Evolutionary conservation across 148 eudicot genomes (phyloP), one percentile per base, ranked within the genome.

Genomic region (Amaranthus palmeri): DNA sequence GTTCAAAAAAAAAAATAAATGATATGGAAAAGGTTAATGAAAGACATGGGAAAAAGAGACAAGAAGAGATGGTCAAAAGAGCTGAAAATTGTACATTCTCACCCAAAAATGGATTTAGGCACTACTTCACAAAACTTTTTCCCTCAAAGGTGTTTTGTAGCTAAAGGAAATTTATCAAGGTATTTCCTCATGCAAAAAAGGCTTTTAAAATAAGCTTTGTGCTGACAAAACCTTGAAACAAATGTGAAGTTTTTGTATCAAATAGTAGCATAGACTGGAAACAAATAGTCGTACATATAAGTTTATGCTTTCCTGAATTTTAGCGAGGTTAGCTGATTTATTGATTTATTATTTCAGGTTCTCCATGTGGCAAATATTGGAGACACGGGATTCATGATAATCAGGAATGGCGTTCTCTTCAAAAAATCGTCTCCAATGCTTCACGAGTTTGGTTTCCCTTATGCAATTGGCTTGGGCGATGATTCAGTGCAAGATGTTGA

Each of bases 311-410:
- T 60, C 51, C 47, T 48, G 36, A 46, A 7, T 65, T 13, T 54
- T 10, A 54, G 46, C 15, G 64, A 65, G 13, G 53, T 57, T 61
- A 8, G 14, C 65, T 48, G 54, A 58, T 66, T 70, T 61, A 61
- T 56, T 40, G 14, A 25, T 72, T 67, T 15, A 14, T 56, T 49
- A 41, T 62, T 60, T 11, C 83, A 88, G 96, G 86, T 81, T 74
- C 92, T 93, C 72, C 86, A 87, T 58, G 95, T 86, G 67, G 96
- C 89, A 72, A 90, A 90, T 71, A 83, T 90, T 73, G 98, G 98
- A 64, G 91, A 93, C 79, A 72, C 98, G 1, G 91, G 92, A 60
- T 88, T 88, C 77, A 54, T 91, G 18, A 59, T 87, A 56, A 68
- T 90, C 63, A 82, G 98, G 78, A 79, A 87, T 61, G 96, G 88